Base-by-base conservation (phyloP, 2,329 filamentous ascomycete species). In the Cytospora paraplurivora region DNA sequence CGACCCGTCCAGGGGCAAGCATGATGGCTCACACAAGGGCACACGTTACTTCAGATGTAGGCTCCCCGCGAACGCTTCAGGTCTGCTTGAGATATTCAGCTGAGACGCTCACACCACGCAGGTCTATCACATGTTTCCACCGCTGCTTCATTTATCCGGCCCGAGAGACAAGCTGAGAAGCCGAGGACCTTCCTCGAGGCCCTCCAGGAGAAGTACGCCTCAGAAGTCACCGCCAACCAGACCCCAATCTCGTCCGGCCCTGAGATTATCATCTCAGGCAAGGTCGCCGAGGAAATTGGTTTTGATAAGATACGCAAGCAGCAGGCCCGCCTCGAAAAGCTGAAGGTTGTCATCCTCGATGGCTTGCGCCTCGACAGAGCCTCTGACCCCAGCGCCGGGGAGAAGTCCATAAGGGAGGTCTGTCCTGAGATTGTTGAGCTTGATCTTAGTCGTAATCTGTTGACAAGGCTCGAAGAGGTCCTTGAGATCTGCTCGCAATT, bases 211-310 rank as follows among this genome's bases (percentile, higher is more conserved):
- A 99, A 97, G 78, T 99, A 99, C 74, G 91, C 89, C 4, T 84
- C 87, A 3, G 85, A 88, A 63, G 74, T 77, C 15, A 70, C 74
- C 10, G 70, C 74, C 34, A 65, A 69, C 41, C 69, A 71, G 54
- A 58, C 64, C 54, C 66, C 66, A 59, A 62, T 72, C 33, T 68
- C 66, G 15, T 72, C 77, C 13, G 73, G 77, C 8, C 80, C 82
- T 56, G 81, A 85, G 56, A 89, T 96, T 67, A 78, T 81, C 61
- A 89, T 82, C 82, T 96, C 81, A 77, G 91, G 76, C 44, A 98
- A 98, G 76, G 85, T 93, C 19, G 94, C 92, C 6, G 90, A 98
- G 77, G 94, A 98, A 77, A 86, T 98, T 38, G 95, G 95, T 35
- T 98, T 98, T 70, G 93, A 96, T 69, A 97, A 97, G 80, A 92